Evolutionary conservation across 176 grass and related monocot genomes (phyloP).

Genomic region (maize (Zea mays)): Zm-B73-REFERENCE-NAM-5.0 NC_050104.1:72395501-72396000

Average conservation of each 20-base stretch:
- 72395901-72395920: not conserved
- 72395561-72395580: constrained; percentile 61
- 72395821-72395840: constrained; percentile 61
- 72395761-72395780: constrained; percentile 58
- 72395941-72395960: not conserved
- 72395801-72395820: constrained; percentile 46
- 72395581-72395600: constrained; percentile 59
- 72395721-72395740: constrained; percentile 74
- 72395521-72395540: constrained; percentile 42
- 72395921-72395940: too few species aligned
- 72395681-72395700: constrained; percentile 60
- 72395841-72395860: constrained; percentile 64
- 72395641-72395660: constrained; percentile 46
- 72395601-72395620: constrained; percentile 37
- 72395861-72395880: constrained; percentile 57
- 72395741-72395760: constrained; percentile 60
- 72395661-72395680: constrained; percentile 52
- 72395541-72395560: constrained; percentile 59
- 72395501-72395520: constrained; percentile 75
- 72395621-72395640: constrained; percentile 57
- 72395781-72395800: constrained; percentile 47
- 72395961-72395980: constrained; percentile 35
- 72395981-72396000: constrained; percentile 60
- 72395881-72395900: constrained; percentile 67
- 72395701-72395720: constrained; percentile 57